Evolutionary conservation across 1,139 yeast species (phyloP), one percentile per base, ranked within the genome.

Genomic region (Pichia sp.): DNA sequence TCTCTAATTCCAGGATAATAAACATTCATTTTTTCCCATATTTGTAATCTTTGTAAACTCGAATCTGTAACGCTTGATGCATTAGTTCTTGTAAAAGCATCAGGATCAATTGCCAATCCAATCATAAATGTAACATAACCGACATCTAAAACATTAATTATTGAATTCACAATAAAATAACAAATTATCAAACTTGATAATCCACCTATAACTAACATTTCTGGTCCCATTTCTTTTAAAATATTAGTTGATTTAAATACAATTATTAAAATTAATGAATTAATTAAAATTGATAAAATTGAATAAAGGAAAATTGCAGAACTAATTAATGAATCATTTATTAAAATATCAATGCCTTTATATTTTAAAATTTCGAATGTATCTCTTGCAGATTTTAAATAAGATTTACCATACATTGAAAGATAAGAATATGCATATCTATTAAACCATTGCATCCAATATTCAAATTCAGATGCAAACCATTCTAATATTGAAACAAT

Each of bases 351-450:
- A 65, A 87, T 73, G 37, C 97, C 97, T 62, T 87, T 84, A 59
- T 73, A 78, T 57, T 83, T 75, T 54, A 90, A 64, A 63, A 90
- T 72, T 54, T 80, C 77, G 78, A 90, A 84, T 1, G 97, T 85
- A 50, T 87, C 94, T 56, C 73, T 82, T 1, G 96, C 94, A 0
- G 94, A 80, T 30, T 72, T 70, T 43, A 86, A 60, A 59, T 89
- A 90, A 32, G 80, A 71, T 57, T 82, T 82, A 46, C 97, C 97
- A 62, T 87, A 90, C 36, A 90, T 73, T 0, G 96, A 95, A 57
- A 90, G 74, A 58, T 82, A 87, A 34, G 94, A 82, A 63, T 85
- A 87, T 11, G 97, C 95, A 60, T 87, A 90, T 60, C 85, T 92
- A 67, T 90, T 89, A 68, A 90, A 89, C 70, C 86, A 90, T 54